Evolutionary conservation across 345 rosid genomes (phyloP), one percentile per base, ranked within the genome.

Genomic region (Geranium brycei): DNA sequence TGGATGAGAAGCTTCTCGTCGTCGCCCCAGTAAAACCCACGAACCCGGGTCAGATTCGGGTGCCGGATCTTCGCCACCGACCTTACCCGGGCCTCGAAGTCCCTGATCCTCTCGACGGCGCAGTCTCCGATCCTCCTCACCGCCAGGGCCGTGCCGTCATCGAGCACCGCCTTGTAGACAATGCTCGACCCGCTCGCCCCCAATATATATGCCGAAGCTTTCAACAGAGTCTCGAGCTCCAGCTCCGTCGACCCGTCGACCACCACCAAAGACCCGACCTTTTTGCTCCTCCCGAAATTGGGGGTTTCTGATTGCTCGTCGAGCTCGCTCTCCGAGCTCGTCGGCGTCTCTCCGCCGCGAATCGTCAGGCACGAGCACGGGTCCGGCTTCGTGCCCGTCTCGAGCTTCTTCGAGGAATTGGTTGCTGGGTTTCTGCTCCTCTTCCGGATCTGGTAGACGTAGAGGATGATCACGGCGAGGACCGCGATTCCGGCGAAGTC

Each of bases 111-210:
- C 67, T 61, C 77, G 2, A 73, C 68, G 0, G 88, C 78, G 59
- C 68, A 75, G 70, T 92, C 93, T 62, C 91, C 99, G 32, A 93
- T 93, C 60, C 99, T 77, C 67, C 99, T 74, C 64, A 93, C 97
- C 0, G 99, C 95, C 31, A 87, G 77, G 0, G 87, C 81, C 14
- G 78, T 73, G 19, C 96, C 95, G 70, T 83, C 76, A 32, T 65
- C 85, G 0, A 93, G 74, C 70, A 89, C 95, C 13, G 96, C 97
- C 68, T 87, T 93, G 80, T 87, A 93, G 61, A 93, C 87, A 1
- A 93, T 89, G 72, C 87, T 81, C 5, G 73, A 65, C 8, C 87
- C 86, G 23, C 76, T 85, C 7, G 86, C 70, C 35, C 99, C 91
- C 59, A 93, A 51, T 19, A 87, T 67, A 64, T 86, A 93, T 3